These are phyloP conservation scores for Alternaria gansuensis DNA, from an alignment of 2,329 filamentous ascomycete species.

Conservation along the genomic window DNA sequence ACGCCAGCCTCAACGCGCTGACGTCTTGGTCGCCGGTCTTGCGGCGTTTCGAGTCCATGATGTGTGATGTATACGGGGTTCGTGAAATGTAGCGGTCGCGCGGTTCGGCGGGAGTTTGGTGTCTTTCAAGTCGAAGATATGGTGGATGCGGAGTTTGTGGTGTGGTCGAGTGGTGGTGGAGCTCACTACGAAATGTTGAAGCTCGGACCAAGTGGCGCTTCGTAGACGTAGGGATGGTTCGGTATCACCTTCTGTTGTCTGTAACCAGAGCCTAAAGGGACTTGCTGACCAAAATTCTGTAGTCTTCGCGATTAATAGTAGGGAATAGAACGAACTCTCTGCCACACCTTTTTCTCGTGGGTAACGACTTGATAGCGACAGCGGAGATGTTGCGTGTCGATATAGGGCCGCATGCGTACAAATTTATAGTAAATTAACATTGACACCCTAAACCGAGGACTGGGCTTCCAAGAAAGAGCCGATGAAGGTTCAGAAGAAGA, in stretches of 20 bases:
- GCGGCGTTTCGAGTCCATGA: conserved; percentile 44
- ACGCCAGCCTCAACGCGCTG: conserved; percentile 81
- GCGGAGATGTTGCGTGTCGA: conserved; percentile 60
- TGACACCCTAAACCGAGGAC: not conserved
- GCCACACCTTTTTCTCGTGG: too few relatives aligned
- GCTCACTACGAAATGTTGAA: conserved; percentile 19
- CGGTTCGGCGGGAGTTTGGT: not conserved
- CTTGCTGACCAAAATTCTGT: not conserved
- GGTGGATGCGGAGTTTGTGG: conserved; percentile 3
- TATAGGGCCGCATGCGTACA: conserved; percentile 44
- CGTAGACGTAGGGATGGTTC: conserved; percentile 1
- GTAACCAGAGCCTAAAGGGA: not conserved
- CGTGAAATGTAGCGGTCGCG: not conserved
- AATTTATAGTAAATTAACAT: not conserved
- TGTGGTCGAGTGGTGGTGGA: conserved; percentile 8
- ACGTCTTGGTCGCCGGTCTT: conserved; percentile 54
- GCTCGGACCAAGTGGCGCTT: conserved; percentile 21
- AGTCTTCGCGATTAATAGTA: not conserved
- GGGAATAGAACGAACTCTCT: too few relatives aligned
- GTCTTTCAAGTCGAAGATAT: not conserved
- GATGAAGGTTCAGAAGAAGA: not conserved
- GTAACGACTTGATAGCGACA: conserved; percentile 63
- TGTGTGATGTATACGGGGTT: conserved; percentile 1
- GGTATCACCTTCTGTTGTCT: not conserved
- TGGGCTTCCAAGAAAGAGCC: not conserved